Percentiles rank a stretch among this genome's conserved stretches.
phyloP scores from a whole-genome alignment of 345 rosid species.

The Erucastrum elatum region DNA sequence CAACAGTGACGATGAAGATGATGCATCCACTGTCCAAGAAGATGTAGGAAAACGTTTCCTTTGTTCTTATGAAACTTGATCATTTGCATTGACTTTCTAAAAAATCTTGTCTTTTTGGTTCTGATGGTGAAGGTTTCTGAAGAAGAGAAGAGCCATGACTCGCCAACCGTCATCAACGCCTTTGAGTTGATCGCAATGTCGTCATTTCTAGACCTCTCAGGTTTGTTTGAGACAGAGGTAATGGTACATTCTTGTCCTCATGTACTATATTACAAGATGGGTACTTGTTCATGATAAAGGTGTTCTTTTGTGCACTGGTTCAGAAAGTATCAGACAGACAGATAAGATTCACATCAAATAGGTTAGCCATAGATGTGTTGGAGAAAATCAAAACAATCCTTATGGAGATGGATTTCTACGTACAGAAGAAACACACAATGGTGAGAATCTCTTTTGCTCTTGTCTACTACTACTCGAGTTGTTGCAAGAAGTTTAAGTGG shows the following conservation, averaged over 20 bases:
- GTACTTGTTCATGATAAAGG: background rate
- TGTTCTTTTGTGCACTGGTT: background rate
- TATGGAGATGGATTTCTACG: slow-evolving; percentile 76
- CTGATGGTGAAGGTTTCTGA: slow-evolving; percentile 45
- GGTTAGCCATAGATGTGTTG: slow-evolving; percentile 56
- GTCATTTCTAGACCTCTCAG: slow-evolving; percentile 80
- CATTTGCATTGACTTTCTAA: background rate
- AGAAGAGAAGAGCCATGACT: slow-evolving; percentile 44
- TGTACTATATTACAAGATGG: background rate
- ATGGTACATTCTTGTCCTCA: background rate
- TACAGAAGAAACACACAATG: slow-evolving; percentile 72
- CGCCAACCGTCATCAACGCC: slow-evolving; percentile 66
- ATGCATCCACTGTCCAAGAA: slow-evolving; percentile 51
- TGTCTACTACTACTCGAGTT: background rate
- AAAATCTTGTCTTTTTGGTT: background rate
- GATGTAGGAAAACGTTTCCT: slow-evolving; percentile 43
- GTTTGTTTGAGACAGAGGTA: slow-evolving; percentile 94
- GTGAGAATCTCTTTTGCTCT: slow-evolving; percentile 36
- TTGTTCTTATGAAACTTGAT: background rate
- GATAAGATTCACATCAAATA: slow-evolving; percentile 77
- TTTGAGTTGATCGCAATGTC: slow-evolving; percentile 97
- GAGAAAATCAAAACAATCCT: slow-evolving; percentile 60
- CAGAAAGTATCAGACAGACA: slow-evolving; percentile 84
- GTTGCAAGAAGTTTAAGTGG: background rate
- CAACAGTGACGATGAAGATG: slow-evolving; percentile 50